Conservation (phyloP, 1,284 basidiomycete species). For the Ceratorhiza oryzae-sativae region DNA sequence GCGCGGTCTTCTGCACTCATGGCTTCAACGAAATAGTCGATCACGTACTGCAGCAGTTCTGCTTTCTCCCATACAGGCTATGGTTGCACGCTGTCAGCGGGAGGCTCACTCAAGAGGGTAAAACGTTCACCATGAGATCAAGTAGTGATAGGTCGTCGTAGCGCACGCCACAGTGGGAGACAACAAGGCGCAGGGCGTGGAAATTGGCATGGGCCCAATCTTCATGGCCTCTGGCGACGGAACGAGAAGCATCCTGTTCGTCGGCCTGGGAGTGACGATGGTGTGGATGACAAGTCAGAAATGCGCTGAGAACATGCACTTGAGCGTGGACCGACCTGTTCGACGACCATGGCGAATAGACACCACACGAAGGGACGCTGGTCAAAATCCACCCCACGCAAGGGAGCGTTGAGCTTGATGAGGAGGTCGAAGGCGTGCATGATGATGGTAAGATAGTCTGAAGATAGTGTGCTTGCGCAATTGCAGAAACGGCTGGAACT, state of each 20-base stretch:
- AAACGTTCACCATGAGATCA: background rate
- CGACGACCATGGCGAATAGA: background rate
- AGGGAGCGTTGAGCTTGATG: slow-evolving; percentile 13
- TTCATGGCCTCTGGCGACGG: background rate
- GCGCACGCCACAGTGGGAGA: background rate
- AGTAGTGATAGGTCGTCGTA: slow-evolving; percentile 13
- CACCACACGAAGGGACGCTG: slow-evolving; percentile 3
- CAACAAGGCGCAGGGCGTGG: background rate
- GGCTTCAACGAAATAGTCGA: slow-evolving; percentile 5
- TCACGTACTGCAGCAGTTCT: background rate
- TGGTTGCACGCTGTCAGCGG: background rate
- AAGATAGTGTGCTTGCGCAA: background rate
- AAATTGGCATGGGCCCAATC: slow-evolving; percentile 7
- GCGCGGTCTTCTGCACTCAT: background rate
- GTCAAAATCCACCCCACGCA: background rate
- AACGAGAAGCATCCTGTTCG: background rate
- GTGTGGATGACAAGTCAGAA: background rate
- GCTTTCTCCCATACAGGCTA: slow-evolving; percentile 14
- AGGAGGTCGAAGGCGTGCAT: slow-evolving; percentile 18
- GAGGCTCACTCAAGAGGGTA: background rate
- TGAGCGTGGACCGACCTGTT: background rate
- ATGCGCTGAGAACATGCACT: no score
- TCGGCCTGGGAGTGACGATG: background rate
- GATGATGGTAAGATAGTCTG: no score
- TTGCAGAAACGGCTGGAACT: no score